Conservation (phyloP, 2,329 filamentous ascomycete genomes). For the Phyllosticta citrichinensis region DNA sequence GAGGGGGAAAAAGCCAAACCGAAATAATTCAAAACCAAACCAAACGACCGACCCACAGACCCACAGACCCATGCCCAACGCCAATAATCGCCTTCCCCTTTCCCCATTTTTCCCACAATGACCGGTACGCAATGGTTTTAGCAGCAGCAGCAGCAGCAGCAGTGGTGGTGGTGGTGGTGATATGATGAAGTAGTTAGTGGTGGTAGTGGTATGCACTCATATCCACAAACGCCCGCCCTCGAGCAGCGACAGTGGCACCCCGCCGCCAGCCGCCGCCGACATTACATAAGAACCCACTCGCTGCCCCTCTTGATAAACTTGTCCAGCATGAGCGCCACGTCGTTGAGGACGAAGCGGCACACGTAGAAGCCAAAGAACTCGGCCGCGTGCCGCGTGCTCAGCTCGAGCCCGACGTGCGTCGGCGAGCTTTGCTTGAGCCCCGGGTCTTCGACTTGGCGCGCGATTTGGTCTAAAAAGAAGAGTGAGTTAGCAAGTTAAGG, state of each 20-base stretch:
- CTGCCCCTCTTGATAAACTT: slow-evolving; percentile 95
- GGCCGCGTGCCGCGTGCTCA: slow-evolving; percentile 84
- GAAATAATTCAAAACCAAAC: too few relatives aligned
- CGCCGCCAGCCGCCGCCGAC: too few relatives aligned
- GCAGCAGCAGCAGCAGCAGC: too few relatives aligned
- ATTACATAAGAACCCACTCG: slow-evolving; percentile 71
- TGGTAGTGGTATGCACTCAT: background rate
- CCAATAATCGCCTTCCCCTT: too few relatives aligned
- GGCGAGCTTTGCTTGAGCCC: slow-evolving; percentile 84
- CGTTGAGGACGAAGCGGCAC: slow-evolving; percentile 84
- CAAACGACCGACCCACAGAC: too few relatives aligned
- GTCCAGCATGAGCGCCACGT: slow-evolving; percentile 76
- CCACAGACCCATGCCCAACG: too few relatives aligned
- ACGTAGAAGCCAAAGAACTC: slow-evolving; percentile 98
- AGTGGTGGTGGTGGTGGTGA: too few relatives aligned
- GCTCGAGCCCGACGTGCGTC: slow-evolving; percentile 88
- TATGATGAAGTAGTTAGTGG: background rate
- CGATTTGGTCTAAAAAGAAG: slow-evolving; percentile 66
- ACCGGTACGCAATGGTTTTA: too few relatives aligned
- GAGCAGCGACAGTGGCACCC: too few relatives aligned
- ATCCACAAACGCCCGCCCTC: too few relatives aligned
- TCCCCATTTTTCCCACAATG: too few relatives aligned
- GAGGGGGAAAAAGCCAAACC: too few relatives aligned
- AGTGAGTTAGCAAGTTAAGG: background rate
- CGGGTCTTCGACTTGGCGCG: slow-evolving; percentile 89